phyloP scores from a whole-genome alignment of 306 rosid species.

The Vachellia collinsii region DNA sequence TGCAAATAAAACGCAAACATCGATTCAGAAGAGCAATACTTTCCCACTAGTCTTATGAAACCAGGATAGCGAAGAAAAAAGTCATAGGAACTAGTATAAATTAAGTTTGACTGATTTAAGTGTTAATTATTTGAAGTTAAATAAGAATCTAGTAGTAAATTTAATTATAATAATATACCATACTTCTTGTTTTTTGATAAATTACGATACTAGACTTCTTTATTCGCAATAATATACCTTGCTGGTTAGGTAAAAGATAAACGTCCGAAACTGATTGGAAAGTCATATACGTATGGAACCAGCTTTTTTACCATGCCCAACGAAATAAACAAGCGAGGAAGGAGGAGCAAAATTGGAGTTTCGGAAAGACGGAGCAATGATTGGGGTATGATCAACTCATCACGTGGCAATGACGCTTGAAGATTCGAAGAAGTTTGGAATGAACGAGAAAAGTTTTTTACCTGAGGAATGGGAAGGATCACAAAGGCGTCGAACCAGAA shows the following conservation, averaged over 20 bases:
- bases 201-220: not conserved
- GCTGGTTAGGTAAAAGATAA: not conserved
- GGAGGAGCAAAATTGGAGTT: not conserved
- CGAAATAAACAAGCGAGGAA: not conserved
- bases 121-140: not conserved
- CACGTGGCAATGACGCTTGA: not conserved
- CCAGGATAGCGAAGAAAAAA: not conserved
- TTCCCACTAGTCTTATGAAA: not conserved
- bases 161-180: no score
- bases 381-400: not conserved
- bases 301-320: not conserved
- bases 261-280: not conserved
- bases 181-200: no score
- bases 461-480: slow-evolving; percentile 69
- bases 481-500: slow-evolving; percentile 97
- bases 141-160: no score
- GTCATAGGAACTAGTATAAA: not conserved
- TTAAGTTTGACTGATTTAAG: not conserved
- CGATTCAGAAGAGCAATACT: not conserved
- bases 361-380: not conserved
- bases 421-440: not conserved
- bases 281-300: not conserved
- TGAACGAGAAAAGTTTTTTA: not conserved
- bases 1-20: slow-evolving; percentile 46
- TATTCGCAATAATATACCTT: not conserved